A percentile compares a stretch with the other conserved stretches of the same genome.
Evolutionary conservation across 139 green algal genomes (phyloP).

Genomic region (Limnomonas spitsbergensis): DNA sequence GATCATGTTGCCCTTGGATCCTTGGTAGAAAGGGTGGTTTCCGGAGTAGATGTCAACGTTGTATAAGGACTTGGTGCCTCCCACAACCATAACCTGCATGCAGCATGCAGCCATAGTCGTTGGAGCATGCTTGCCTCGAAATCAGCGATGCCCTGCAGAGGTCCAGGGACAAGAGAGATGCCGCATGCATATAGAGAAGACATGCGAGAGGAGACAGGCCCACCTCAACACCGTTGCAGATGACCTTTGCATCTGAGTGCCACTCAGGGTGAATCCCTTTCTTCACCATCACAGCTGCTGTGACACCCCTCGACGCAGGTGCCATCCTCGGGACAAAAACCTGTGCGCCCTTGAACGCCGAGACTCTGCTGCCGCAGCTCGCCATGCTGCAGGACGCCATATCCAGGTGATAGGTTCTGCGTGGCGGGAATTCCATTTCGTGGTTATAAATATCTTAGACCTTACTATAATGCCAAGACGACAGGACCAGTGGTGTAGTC

Average conservation of each 20-base stretch:
- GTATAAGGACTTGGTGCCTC: constrained; percentile 82
- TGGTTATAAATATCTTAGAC: background rate
- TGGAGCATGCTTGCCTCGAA: too few species aligned
- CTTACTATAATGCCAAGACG: too few species aligned
- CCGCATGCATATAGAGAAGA: too few species aligned
- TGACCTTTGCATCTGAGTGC: constrained; percentile 58
- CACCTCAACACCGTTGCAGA: constrained; percentile 93
- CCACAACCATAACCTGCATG: constrained; percentile 72
- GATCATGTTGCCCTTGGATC: constrained; percentile 55
- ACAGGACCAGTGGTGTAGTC: too few species aligned
- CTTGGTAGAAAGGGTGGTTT: constrained; percentile 95
- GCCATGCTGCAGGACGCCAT: constrained; percentile 19
- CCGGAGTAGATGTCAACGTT: constrained; percentile 95
- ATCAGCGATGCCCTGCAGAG: too few species aligned
- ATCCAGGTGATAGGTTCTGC: background rate
- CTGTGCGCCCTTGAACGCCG: constrained; percentile 26
- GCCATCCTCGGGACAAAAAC: background rate
- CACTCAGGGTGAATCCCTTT: constrained; percentile 72
- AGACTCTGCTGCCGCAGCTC: constrained; percentile 26
- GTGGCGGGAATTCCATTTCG: background rate
- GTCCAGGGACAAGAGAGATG: too few species aligned
- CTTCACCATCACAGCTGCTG: constrained; percentile 59
- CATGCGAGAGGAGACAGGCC: too few species aligned
- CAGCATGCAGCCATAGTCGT: too few species aligned
- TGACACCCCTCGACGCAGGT: constrained; percentile 25